These are phyloP conservation scores for Leavenworthia alabamica DNA, from an alignment of 345 rosid species.

Conservation along the genomic window DNA sequence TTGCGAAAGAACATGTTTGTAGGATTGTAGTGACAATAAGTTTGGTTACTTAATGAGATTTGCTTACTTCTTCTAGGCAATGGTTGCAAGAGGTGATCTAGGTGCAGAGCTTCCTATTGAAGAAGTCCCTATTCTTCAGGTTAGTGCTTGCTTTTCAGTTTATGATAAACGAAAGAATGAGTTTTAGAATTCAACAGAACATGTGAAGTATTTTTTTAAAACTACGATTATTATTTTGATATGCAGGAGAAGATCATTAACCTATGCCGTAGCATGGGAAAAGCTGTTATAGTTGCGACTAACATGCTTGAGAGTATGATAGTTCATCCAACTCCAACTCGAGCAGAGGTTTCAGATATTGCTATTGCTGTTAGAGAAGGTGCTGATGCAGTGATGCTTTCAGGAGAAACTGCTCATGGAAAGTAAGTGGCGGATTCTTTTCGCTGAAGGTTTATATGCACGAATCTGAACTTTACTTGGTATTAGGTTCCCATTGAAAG, in stretches of 20 bases:
- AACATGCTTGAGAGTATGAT: constrained; percentile 99
- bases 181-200: constrained; percentile 1
- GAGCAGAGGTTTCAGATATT: constrained; percentile 98
- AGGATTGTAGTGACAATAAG: neutral
- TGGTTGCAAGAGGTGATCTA: constrained; percentile 99
- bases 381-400: constrained; percentile 97
- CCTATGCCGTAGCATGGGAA: constrained; percentile 96
- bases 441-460: neutral
- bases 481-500: constrained; percentile 82
- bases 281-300: constrained; percentile 97
- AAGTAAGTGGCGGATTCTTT: constrained; percentile 47
- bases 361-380: constrained; percentile 99
- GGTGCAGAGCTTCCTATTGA: constrained; percentile 99
- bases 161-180: neutral
- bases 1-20: neutral
- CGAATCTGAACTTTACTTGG: constrained; percentile 14
- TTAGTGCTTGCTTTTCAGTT: constrained; percentile 29
- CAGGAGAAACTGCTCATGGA: constrained; percentile 99
- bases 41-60: constrained; percentile 1
- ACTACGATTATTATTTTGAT: neutral
- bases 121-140: constrained; percentile 99
- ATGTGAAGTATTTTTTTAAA: constrained; percentile 10
- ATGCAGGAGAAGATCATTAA: constrained; percentile 84
- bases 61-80: constrained; percentile 49
- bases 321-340: constrained; percentile 94